Conservation (phyloP, 441 rosid genomes). For the Brassica balearica region DNA sequence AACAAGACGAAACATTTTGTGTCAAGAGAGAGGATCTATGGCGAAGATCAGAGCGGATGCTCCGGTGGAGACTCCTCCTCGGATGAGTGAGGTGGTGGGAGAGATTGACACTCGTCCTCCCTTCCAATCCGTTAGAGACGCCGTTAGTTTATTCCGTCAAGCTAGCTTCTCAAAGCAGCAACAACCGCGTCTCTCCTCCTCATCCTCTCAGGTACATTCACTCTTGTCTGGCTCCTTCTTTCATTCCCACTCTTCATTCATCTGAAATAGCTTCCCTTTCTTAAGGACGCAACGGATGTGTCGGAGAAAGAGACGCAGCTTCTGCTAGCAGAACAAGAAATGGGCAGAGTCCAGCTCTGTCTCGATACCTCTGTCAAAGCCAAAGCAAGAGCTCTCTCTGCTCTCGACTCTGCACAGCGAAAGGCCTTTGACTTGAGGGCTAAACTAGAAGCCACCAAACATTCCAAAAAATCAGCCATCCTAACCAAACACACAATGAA, state of each 20-base stretch:
- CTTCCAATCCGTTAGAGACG: slow-evolving; percentile 86
- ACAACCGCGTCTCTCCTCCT: too few species aligned
- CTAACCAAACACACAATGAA: slow-evolving; percentile 56
- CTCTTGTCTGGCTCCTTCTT: not conserved
- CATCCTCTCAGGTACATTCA: not conserved
- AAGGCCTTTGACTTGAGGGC: slow-evolving; percentile 55
- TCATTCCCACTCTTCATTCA: not conserved
- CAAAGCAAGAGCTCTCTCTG: slow-evolving; percentile 53
- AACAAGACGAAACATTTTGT: slow-evolving; percentile 35
- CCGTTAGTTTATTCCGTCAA: slow-evolving; percentile 56
- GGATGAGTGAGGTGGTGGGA: slow-evolving; percentile 68
- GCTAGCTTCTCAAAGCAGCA: too few species aligned
- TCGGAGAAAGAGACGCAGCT: slow-evolving; percentile 77
- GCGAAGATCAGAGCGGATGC: slow-evolving; percentile 43
- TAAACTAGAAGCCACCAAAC: slow-evolving; percentile 50
- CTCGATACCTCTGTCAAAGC: slow-evolving; percentile 57
- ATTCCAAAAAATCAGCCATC: slow-evolving; percentile 58
- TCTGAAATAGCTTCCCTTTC: not conserved
- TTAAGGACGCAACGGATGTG: slow-evolving; percentile 50
- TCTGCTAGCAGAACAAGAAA: slow-evolving; percentile 61
- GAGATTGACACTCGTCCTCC: slow-evolving; percentile 93
- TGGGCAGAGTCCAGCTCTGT: slow-evolving; percentile 51
- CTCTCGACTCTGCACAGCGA: slow-evolving; percentile 65
- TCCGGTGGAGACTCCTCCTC: slow-evolving; percentile 41
- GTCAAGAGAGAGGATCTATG: slow-evolving; percentile 51